phyloP scores from a whole-genome alignment of 2,329 filamentous ascomycete genomes.

The Penicillium carneum region DNA sequence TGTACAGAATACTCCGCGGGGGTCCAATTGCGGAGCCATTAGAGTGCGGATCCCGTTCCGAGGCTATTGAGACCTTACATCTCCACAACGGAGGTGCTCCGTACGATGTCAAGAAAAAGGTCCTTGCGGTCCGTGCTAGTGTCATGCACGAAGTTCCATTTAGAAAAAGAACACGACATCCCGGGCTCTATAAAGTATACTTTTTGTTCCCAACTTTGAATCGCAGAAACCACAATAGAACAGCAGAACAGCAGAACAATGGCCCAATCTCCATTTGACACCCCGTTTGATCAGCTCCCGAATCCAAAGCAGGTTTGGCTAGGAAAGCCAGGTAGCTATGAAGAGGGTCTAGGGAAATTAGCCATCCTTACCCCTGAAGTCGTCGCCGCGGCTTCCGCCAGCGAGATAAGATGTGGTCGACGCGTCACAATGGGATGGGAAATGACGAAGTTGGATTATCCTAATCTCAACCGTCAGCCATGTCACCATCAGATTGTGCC shows the following conservation, averaged over 20 bases:
- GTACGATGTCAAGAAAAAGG: background rate
- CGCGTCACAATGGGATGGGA: conserved; percentile 64
- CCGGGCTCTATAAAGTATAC: background rate
- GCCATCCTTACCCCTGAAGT: conserved; percentile 61
- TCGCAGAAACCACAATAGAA: background rate
- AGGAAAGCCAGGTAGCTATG: conserved; percentile 53
- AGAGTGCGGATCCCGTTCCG: conserved; percentile 1
- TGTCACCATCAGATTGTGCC: conserved; percentile 61
- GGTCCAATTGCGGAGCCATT: background rate
- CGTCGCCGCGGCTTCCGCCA: conserved; percentile 58
- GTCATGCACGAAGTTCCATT: conserved; percentile 1
- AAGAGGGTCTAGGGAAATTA: conserved; percentile 63
- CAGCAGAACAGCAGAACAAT: conserved; percentile 10
- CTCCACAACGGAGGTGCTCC: background rate
- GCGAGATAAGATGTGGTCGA: conserved; percentile 61
- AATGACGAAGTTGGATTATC: conserved; percentile 63
- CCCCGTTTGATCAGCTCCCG: conserved; percentile 56
- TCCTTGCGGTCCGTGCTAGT: background rate
- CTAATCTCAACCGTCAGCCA: conserved; percentile 61
- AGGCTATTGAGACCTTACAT: background rate
- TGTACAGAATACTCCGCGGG: background rate
- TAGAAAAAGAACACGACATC: background rate
- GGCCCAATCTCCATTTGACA: conserved; percentile 36
- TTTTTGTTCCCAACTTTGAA: background rate
- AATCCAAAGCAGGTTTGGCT: conserved; percentile 60